Conservation (phyloP, 192 early-diverging fungal species). For the Entomortierella parvispora region DNA sequence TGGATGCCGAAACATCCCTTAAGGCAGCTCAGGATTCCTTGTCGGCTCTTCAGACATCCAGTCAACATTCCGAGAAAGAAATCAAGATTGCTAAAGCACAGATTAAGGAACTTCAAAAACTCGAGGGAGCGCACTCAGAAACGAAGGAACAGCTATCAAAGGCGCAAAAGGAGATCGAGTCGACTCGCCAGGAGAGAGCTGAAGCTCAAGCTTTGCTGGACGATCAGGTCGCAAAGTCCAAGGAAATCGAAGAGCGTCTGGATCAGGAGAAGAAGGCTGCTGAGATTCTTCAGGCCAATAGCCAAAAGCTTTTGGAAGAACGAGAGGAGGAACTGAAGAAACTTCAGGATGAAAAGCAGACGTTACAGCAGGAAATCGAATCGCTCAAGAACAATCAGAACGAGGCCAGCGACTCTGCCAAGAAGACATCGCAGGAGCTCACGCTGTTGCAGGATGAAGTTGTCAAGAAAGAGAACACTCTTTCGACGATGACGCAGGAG, state of each 20-base stretch:
- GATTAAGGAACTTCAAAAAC: slow-evolving; percentile 43
- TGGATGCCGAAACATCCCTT: slow-evolving; percentile 11
- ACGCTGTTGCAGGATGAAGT: slow-evolving; percentile 1
- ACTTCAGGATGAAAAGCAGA: slow-evolving; percentile 15
- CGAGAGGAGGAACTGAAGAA: slow-evolving; percentile 22
- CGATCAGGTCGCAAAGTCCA: slow-evolving; percentile 8
- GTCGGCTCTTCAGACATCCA: slow-evolving; percentile 7
- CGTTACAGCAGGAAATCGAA: slow-evolving; percentile 15
- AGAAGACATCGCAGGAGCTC: slow-evolving; percentile 7
- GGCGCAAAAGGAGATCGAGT: slow-evolving; percentile 13
- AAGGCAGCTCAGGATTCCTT: slow-evolving; percentile 6
- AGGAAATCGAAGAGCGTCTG: slow-evolving; percentile 9
- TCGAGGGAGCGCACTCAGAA: slow-evolving; percentile 6
- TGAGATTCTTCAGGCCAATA: slow-evolving; percentile 7
- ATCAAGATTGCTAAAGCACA: slow-evolving; percentile 34
- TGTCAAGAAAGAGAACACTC: slow-evolving; percentile 5
- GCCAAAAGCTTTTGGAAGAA: slow-evolving; percentile 8
- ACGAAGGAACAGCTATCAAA: slow-evolving; percentile 22
- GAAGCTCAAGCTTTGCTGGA: slow-evolving; percentile 12
- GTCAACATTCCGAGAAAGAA: slow-evolving; percentile 18
- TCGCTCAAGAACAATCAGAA: background rate
- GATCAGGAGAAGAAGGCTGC: background rate
- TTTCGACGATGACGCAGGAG: slow-evolving; percentile 20
- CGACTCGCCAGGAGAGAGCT: slow-evolving; percentile 8
- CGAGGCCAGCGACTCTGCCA: background rate